Percentiles rank a stretch among this genome's conserved stretches.
These are phyloP conservation scores for Tetratostichococcus sp. DNA, from an alignment of 139 green algal genomes.

Conservation along the genomic window DNA sequence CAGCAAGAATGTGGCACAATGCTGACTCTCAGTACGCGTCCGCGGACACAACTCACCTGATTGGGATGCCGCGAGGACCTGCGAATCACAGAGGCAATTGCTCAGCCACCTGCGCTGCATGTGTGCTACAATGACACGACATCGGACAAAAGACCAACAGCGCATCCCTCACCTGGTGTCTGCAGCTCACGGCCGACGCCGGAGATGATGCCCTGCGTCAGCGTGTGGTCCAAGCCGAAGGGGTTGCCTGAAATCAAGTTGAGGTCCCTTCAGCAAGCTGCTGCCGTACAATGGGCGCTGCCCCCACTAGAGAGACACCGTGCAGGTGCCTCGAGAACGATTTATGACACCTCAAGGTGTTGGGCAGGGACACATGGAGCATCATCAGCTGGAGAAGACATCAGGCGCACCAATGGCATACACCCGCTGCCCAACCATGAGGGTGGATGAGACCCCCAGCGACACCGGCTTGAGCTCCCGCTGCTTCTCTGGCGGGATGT, in stretches of 20 bases:
- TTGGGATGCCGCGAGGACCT: slow-evolving; percentile 18
- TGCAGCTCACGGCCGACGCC: slow-evolving; percentile 60
- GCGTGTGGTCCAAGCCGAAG: slow-evolving; percentile 79
- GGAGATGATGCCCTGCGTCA: slow-evolving; percentile 67
- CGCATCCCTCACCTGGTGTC: slow-evolving; percentile 7
- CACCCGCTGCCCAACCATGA: slow-evolving; percentile 67
- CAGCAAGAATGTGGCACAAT: too few relatives aligned
- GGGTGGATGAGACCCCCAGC: slow-evolving; percentile 35
- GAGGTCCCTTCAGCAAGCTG: too few relatives aligned
- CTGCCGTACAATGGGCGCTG: slow-evolving; percentile 1
- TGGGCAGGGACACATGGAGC: too few relatives aligned
- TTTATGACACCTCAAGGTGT: too few relatives aligned
- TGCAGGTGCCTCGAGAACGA: too few relatives aligned
- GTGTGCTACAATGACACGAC: too few relatives aligned
- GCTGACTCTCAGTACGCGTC: too few relatives aligned
- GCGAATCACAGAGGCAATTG: neutral
- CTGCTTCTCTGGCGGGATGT: slow-evolving; percentile 34
- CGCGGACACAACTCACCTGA: neutral
- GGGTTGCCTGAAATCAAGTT: slow-evolving; percentile 72
- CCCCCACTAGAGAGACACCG: neutral
- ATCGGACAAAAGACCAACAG: too few relatives aligned
- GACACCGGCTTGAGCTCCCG: slow-evolving; percentile 37
- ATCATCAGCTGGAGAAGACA: neutral
- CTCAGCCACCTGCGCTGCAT: too few relatives aligned
- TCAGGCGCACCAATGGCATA: slow-evolving; percentile 30